Evolutionary conservation across 345 rosid species (phyloP), one percentile per base, ranked within the genome.

Genomic region (Populus tremula): DNA sequence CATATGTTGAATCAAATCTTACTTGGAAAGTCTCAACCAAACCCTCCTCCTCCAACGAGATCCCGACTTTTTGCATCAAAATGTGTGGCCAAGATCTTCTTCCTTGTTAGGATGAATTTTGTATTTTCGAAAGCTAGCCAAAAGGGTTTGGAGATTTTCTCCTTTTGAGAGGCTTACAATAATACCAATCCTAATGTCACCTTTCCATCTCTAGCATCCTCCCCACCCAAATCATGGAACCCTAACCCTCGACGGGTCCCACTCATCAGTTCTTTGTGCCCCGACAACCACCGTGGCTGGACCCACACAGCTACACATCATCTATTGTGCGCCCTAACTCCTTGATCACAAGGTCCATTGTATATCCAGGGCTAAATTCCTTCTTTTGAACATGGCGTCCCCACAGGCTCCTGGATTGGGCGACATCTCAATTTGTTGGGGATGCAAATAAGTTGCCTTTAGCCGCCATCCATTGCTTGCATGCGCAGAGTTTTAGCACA

Each of bases 381-480:
- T 11, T 41, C 53, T 20, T n/a, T 39, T 5, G 84, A 86, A 87
- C 89, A 90, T 1, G 27, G 13, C 80, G 90, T 70, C 86, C 91
- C 93, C 84, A 87, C 91, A 6, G 69, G 76, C 25, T 56, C 62
- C 76, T 47, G 4, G 38, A 27, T 72, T 70, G 80, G 78, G 80
- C 74, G 85, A 84, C 91, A 80, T 36, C 62, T 74, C 66, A 67
- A 79, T 75, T 72, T 68, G 73, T 7, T 81, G 83, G 86, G 77
- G 83, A 80, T 76, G 75, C 23, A 77, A 49, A 33, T 62, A 8
- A 71, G 67, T 67, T 78, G 81, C 84, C 85, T 85, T 86, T 87
- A 88, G 91, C 93, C 89, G 93, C 89, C 93, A 86, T 77, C 82
- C 80, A 82, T 77, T 78, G 45, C 71, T 82, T 83, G 89, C 91